Evolutionary conservation across 768 basidiomycete species (phyloP), one percentile per base, ranked within the genome.

Genomic region (Tricholoma bakamatsutake): DNA sequence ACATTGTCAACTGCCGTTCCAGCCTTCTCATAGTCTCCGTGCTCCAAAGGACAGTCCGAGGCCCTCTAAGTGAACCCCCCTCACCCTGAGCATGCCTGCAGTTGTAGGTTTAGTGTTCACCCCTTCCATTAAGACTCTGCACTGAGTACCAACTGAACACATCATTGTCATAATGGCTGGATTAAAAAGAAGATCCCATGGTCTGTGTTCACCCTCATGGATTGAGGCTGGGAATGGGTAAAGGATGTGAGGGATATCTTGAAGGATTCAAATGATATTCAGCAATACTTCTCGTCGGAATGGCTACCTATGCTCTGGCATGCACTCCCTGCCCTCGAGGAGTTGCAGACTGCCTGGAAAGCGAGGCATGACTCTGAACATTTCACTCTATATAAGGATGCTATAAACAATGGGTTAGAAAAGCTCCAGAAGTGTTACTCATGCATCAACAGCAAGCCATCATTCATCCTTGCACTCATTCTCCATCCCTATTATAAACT

Each of bases 401-500:
- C 65, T 1, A 56, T 73, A 9, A 12, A 55, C 0, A 42, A 51
- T 28, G 68, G 66, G 3, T 53, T 69, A 5, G 45, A 33, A 0
- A 72, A 71, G 54, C 39, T 72, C 0, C 21, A 31, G 1, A 64
- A 64, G 47, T 68, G 63, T 37, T 67, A 66, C 54, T 37, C 33
- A 10, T 49, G 49, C 24, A 57, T 64, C 28, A 64, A 66, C 24
- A 39, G 53, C 2, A 65, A 65, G 34, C 59, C 50, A 1, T 27
- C 21, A 3, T 63, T 54, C 52, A 52, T 71, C 3, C 62, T 71
- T 1, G 55, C 66, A 1, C 58, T 72, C 0, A 49, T 18, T 43
- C 57, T 70, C 7, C 68, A 72, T 51, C 71, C 62, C 0, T 73
- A 69, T 43, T 71, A 62, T 52, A 71, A 71, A 30, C 57, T 71